Percentiles rank a stretch among this genome's conserved stretches.
Evolutionary conservation across 306 rosid genomes (phyloP).

Genomic region (Lupinus albus): DNA sequence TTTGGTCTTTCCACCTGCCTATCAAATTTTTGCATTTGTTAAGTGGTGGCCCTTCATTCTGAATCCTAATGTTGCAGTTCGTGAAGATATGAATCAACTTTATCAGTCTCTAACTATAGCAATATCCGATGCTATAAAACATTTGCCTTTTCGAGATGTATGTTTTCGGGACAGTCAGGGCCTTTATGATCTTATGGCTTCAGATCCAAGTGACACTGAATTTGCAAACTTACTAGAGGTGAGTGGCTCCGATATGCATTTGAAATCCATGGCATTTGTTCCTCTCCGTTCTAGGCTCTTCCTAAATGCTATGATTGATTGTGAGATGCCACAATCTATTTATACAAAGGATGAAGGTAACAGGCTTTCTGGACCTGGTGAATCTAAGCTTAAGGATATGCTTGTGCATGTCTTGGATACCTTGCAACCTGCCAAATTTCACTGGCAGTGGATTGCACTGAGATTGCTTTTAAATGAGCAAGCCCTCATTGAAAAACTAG

Average conservation of each 20-base stretch:
- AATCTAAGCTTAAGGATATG: constrained; percentile 75
- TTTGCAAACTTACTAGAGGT: constrained; percentile 81
- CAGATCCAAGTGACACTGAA: constrained; percentile 75
- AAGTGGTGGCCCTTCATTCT: constrained; percentile 72
- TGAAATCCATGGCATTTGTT: constrained; percentile 81
- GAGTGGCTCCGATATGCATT: constrained; percentile 71
- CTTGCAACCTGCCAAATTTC: constrained; percentile 94
- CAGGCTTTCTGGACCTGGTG: constrained; percentile 62
- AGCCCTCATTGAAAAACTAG: constrained; percentile 77
- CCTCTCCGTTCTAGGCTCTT: constrained; percentile 94
- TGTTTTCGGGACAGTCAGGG: constrained; percentile 88
- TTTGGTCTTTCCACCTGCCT: constrained; percentile 90
- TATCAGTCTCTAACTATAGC: constrained; percentile 72
- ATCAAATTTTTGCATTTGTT: constrained; percentile 81
- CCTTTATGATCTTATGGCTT: constrained; percentile 78
- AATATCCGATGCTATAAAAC: constrained; percentile 73
- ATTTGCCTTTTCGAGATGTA: constrained; percentile 86
- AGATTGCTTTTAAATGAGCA: constrained; percentile 95
- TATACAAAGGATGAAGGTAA: constrained; percentile 53
- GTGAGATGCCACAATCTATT: constrained; percentile 69
- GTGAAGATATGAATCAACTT: constrained; percentile 76
- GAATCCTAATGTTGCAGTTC: constrained; percentile 58
- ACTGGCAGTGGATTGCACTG: constrained; percentile 98
- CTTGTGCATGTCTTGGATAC: constrained; percentile 78
- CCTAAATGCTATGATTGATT: constrained; percentile 79